Conservation (phyloP, 352 stramenopile species). For the Pythium plurisporium region DNA sequence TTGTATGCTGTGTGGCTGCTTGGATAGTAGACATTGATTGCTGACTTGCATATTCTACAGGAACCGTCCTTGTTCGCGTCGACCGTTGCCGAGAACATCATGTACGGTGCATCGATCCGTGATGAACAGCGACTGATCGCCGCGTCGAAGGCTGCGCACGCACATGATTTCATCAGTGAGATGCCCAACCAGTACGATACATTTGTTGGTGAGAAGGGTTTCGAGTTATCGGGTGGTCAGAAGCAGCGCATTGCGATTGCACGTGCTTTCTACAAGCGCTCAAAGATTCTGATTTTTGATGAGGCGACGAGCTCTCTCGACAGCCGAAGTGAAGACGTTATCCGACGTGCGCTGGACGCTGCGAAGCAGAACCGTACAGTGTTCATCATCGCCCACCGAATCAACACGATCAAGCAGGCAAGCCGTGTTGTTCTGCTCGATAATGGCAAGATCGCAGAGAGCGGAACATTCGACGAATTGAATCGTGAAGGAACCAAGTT, state of each 20-base stretch:
- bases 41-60: conserved; percentile 14
- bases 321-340: conserved; percentile 74
- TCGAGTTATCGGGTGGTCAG: conserved; percentile 95
- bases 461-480: conserved; percentile 69
- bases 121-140: conserved; percentile 53
- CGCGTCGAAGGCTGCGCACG: conserved; percentile 66
- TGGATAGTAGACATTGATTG: too few relatives aligned
- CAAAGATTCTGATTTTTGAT: conserved; percentile 79
- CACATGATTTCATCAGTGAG: conserved; percentile 73
- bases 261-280: conserved; percentile 75
- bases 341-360: conserved; percentile 58
- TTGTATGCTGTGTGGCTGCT: too few relatives aligned
- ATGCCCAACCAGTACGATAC: conserved; percentile 95
- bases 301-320: conserved; percentile 85
- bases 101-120: conserved; percentile 54
- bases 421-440: conserved; percentile 83
- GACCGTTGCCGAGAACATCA: conserved; percentile 85
- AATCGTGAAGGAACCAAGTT: conserved; percentile 79
- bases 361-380: conserved; percentile 67
- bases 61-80: conserved; percentile 79
- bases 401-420: conserved; percentile 84
- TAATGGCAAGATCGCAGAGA: conserved; percentile 72
- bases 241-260: conserved; percentile 93
- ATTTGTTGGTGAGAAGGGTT: conserved; percentile 94
- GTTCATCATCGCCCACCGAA: conserved; percentile 81